Base-by-base conservation (phyloP, 768 basidiomycete genomes). In the Xerocomellus amylosporus region DNA sequence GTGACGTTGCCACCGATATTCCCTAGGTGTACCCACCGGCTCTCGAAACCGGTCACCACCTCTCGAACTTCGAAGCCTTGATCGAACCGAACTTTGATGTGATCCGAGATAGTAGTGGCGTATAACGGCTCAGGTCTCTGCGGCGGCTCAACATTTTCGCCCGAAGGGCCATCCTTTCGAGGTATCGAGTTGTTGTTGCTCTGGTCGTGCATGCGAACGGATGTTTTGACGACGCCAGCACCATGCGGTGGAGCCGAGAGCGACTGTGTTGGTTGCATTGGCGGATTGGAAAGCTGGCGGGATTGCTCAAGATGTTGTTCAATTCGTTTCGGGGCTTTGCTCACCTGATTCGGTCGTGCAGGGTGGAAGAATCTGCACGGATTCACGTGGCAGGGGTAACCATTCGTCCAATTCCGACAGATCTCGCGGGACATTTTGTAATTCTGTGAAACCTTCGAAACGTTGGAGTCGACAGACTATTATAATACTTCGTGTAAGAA, bases 31-130 rank as follows among this genome's bases (percentile, higher is more conserved):
- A 90, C 63, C 74, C 81, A 83, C 7, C 78, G 79, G 0, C 85
- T 84, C 61, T 93, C 89, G 39, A 90, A 86, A 1, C 84, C 84
- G 2, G 88, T 90, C 8, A 68, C 67, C 7, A 90, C 64, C 0
- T 81, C 75, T 24, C 73, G 66, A 3, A 91, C 76, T 2, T 75
- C 74, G 43, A 88, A 87, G 0, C 90, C 90, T 0, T 80, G 66
- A 31, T 78, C 78, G 43, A 90, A 73, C 20, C 74, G 79, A 19
- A 85, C 78, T 47, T 73, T 76, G 20, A 79, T 83, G 50, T 85
- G 78, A 36, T 83, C 79, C 39, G 83, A 75, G 8, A 87, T 64
- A 0, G 67, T 74, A 13, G 78, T 49, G 0, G 59, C 49, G 2
- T 72, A 70, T 0, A 64, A 31, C 0, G 51, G 53, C n/a, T 68